These are phyloP conservation scores for Calocybe gambosa DNA, from an alignment of 1,284 basidiomycete genomes.

Conservation along the genomic window DNA sequence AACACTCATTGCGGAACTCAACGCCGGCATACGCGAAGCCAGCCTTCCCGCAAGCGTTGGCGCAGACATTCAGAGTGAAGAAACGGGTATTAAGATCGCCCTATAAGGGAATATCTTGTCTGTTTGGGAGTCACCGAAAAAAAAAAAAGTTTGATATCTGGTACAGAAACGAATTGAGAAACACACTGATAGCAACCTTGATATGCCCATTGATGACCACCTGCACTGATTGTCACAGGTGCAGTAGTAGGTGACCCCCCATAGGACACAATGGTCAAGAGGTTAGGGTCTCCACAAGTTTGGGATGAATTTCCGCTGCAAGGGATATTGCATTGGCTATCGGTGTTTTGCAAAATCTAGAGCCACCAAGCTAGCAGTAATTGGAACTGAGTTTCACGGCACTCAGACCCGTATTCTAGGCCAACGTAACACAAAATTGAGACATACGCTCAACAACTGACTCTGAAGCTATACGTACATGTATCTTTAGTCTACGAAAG, in stretches of 20 bases:
- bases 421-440: conserved; percentile 13
- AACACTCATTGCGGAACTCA: background rate
- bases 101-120: background rate
- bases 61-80: conserved; percentile 2
- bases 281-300: conserved; percentile 10
- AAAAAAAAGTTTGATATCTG: background rate
- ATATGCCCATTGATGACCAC: conserved; percentile 7
- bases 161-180: too few species aligned
- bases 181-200: conserved; percentile 13
- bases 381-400: conserved; percentile 5
- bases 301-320: conserved; percentile 12
- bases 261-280: conserved; percentile 8
- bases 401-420: conserved; percentile 8
- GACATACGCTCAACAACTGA: too few species aligned
- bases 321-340: conserved; percentile 12
- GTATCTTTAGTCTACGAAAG: too few species aligned
- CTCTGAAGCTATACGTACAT: too few species aligned
- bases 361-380: too few species aligned
- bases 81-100: background rate
- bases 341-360: conserved; percentile 13
- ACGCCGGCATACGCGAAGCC: background rate
- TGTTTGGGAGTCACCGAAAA: background rate
- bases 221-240: conserved; percentile 1
- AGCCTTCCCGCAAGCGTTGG: background rate
- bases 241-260: conserved; percentile 9